Conservation (phyloP, 805 yeast species). For the Wickerhamiella dianesei region DNA sequence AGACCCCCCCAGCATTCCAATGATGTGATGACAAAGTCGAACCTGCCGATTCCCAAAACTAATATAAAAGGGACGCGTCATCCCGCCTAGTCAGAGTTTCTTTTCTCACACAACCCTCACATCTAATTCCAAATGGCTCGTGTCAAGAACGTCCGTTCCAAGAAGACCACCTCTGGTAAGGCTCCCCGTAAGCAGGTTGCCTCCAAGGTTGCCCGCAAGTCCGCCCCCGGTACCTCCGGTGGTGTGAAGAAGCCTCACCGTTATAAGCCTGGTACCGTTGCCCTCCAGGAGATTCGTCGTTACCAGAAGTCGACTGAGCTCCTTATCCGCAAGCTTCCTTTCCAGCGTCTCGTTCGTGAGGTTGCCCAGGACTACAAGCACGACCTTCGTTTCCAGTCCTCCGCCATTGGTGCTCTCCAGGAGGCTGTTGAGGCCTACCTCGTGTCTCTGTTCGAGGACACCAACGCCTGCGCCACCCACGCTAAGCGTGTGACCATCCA, state of each 20-base stretch:
- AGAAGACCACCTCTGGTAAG: constrained; percentile 86
- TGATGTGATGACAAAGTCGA: not conserved
- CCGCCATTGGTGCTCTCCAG: constrained; percentile 83
- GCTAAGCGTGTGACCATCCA: constrained; percentile 90
- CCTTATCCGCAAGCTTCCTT: constrained; percentile 76
- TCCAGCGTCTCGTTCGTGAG: constrained; percentile 81
- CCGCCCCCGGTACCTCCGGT: constrained; percentile 74
- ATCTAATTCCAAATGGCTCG: constrained; percentile 19
- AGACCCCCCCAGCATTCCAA: not conserved
- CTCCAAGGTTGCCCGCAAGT: constrained; percentile 81
- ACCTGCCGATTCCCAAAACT: not conserved
- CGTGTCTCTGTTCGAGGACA: constrained; percentile 76
- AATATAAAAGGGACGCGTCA: constrained; percentile 1
- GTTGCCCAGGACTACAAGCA: constrained; percentile 29
- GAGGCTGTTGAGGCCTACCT: constrained; percentile 84
- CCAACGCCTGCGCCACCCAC: constrained; percentile 84
- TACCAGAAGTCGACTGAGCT: constrained; percentile 83
- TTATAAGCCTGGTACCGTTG: constrained; percentile 92
- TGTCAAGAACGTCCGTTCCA: constrained; percentile 58
- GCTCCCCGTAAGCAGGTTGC: constrained; percentile 89
- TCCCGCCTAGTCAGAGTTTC: not conserved
- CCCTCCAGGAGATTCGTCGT: constrained; percentile 84
- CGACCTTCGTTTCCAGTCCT: constrained; percentile 66
- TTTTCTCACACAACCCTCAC: not conserved
- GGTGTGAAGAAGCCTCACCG: constrained; percentile 90